These are phyloP conservation scores for Scedosporium apiospermum DNA, from an alignment of 2,329 filamentous ascomycete genomes.

Conservation along the genomic window DNA sequence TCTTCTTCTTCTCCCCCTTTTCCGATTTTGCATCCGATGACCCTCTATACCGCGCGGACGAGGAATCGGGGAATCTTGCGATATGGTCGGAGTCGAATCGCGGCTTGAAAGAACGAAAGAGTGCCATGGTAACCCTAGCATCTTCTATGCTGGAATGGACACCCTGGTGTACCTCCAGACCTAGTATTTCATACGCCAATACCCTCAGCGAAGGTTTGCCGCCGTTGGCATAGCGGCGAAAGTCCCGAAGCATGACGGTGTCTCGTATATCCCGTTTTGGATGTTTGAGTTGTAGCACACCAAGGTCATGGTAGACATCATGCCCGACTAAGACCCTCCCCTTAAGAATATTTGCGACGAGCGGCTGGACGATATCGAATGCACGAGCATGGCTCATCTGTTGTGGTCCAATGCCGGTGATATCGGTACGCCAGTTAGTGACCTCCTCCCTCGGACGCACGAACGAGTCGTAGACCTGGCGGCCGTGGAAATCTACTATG, in stretches of 20 bases:
- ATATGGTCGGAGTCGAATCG: constrained; percentile 76
- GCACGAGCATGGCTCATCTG: constrained; percentile 60
- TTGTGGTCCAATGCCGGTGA: constrained; percentile 71
- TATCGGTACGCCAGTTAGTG: constrained; percentile 80
- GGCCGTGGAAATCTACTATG: constrained; percentile 86
- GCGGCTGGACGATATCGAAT: constrained; percentile 68
- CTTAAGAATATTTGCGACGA: constrained; percentile 59
- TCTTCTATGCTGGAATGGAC: constrained; percentile 65
- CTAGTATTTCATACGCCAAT: constrained; percentile 47
- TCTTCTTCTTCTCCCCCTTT: constrained; percentile 31
- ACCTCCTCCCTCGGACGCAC: constrained; percentile 70
- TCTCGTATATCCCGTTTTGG: constrained; percentile 72
- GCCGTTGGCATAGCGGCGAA: constrained; percentile 58
- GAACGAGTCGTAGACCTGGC: constrained; percentile 89
- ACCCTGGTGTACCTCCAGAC: constrained; percentile 53
- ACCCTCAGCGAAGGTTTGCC: constrained; percentile 57
- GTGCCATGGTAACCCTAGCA: constrained; percentile 78
- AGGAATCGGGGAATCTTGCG: constrained; percentile 47
- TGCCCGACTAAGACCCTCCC: constrained; percentile 74
- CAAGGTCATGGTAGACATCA: constrained; percentile 69
- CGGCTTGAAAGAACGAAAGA: constrained; percentile 76
- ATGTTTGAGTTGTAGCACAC: constrained; percentile 69
- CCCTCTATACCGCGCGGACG: constrained; percentile 7
- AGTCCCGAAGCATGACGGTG: constrained; percentile 68
- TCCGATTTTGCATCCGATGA: constrained; percentile 19